These are phyloP conservation scores for Polytrichum commune DNA, from an alignment of 225 moss, liverwort and hornwort species.

Conservation along the genomic window DNA sequence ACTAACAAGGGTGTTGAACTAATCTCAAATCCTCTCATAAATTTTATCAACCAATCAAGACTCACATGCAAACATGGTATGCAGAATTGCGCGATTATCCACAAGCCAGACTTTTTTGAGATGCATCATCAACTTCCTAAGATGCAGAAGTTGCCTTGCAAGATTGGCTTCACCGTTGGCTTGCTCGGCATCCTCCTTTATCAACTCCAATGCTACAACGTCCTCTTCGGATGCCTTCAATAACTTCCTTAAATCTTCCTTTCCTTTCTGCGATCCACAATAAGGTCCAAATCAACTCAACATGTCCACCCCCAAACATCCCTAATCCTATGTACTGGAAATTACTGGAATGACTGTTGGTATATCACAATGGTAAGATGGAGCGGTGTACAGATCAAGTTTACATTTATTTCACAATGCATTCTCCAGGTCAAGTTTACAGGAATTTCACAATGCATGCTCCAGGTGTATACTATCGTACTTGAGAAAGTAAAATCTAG, in stretches of 20 bases:
- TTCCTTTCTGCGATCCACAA: conserved; percentile 36
- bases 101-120: too few species aligned
- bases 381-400: neutral
- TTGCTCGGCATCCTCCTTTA: conserved; percentile 74
- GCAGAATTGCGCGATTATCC: neutral
- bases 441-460: too few species aligned
- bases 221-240: conserved; percentile 48
- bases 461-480: neutral
- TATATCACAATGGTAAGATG: neutral
- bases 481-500: neutral
- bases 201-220: conserved; percentile 55
- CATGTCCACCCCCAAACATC: neutral
- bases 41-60: neutral
- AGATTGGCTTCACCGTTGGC: conserved; percentile 58
- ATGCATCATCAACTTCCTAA: neutral
- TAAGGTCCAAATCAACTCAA: neutral
- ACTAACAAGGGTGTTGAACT: too few species aligned
- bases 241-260: conserved; percentile 51
- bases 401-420: too few species aligned
- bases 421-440: too few species aligned
- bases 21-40: too few species aligned
- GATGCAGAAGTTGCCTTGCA: conserved; percentile 34
- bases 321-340: neutral
- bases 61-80: neutral
- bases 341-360: neutral